These are phyloP conservation scores for Cicer chorassanicum DNA, from an alignment of 306 rosid species.

Conservation along the genomic window DNA sequence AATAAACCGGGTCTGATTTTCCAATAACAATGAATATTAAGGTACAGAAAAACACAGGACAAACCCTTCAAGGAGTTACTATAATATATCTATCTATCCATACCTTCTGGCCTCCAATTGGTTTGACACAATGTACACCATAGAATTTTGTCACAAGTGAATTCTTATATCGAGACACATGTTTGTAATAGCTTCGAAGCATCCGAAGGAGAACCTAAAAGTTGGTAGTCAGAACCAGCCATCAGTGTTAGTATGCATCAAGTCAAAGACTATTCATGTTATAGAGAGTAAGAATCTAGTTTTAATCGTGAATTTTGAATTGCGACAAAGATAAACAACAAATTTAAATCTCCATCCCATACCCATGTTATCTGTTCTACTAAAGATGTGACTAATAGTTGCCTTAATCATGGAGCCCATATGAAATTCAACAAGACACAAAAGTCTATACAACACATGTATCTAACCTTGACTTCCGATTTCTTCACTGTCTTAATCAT, in stretches of 20 bases:
- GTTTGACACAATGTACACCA: slow-evolving; percentile 98
- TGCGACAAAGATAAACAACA: neutral
- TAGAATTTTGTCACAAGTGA: slow-evolving; percentile 90
- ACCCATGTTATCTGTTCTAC: neutral
- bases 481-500: slow-evolving; percentile 98
- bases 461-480: slow-evolving; percentile 92
- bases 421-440: slow-evolving; percentile 6
- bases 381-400: neutral
- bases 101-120: slow-evolving; percentile 96
- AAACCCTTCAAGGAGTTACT: slow-evolving; percentile 21
- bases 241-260: slow-evolving; percentile 14
- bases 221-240: slow-evolving; percentile 23
- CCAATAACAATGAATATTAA: slow-evolving; percentile 36
- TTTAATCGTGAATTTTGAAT: neutral
- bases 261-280: neutral
- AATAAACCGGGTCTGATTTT: slow-evolving; percentile 80
- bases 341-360: neutral
- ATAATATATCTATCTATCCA: slow-evolving; percentile 26
- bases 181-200: slow-evolving; percentile 86
- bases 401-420: neutral
- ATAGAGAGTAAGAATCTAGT: neutral
- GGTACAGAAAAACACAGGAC: slow-evolving; percentile 10
- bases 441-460: slow-evolving; percentile 28
- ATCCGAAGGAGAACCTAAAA: slow-evolving; percentile 92
- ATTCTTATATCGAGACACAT: slow-evolving; percentile 73